A percentile compares a stretch with the other conserved stretches of the same genome.
These are phyloP conservation scores for Pisolithus orientalis DNA, from an alignment of 768 basidiomycete species.

Conservation along the genomic window DNA sequence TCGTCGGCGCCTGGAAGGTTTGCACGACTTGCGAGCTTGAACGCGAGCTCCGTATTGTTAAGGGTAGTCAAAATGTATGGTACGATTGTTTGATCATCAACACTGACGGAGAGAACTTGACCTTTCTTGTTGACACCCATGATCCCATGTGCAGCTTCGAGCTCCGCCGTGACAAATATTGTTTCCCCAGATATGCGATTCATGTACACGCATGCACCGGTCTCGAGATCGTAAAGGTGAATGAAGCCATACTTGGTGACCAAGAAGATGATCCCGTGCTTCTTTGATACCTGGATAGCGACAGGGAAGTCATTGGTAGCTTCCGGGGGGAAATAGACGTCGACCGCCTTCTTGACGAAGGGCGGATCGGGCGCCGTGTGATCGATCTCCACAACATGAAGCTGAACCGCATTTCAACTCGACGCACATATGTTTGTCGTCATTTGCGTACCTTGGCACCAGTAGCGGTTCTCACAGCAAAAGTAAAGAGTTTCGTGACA, in stretches of 20 bases:
- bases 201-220: conserved; percentile 98
- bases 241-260: conserved; percentile 99
- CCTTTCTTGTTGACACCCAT: conserved; percentile 99
- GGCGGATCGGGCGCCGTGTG: conserved; percentile 88
- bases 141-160: conserved; percentile 90
- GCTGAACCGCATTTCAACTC: conserved; percentile 39
- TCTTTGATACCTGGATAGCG: conserved; percentile 97
- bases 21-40: conserved; percentile 94
- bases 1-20: conserved; percentile 98
- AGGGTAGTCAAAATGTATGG: conserved; percentile 91
- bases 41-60: conserved; percentile 96
- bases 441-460: conserved; percentile 80
- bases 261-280: conserved; percentile 94
- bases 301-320: conserved; percentile 99
- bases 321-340: conserved; percentile 98
- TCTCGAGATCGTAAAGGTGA: conserved; percentile 96
- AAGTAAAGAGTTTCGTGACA: conserved; percentile 87
- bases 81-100: conserved; percentile 93
- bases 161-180: conserved; percentile 97
- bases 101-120: conserved; percentile 92
- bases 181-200: conserved; percentile 99
- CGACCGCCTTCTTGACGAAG: conserved; percentile 95
- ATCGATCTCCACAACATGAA: conserved; percentile 98
- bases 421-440: conserved; percentile 2
- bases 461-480: conserved; percentile 92